Conservation (phyloP, 257 asterid genomes). For the Henckelia pumila region DNA sequence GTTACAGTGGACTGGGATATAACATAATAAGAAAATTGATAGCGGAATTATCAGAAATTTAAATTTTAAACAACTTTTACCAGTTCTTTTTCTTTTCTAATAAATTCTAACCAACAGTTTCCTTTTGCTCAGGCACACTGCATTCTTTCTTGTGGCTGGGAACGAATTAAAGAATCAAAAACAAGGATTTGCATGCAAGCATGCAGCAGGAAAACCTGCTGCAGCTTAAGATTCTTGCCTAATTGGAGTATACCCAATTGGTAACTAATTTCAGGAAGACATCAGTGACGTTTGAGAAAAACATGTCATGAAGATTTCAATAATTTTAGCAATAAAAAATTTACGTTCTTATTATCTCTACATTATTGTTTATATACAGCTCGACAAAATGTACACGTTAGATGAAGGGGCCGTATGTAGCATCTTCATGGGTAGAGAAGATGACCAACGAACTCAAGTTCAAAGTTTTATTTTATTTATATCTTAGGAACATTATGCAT, state of each 20-base stretch:
- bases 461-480: too few relatives aligned
- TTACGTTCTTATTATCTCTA: not conserved
- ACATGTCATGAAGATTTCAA: not conserved
- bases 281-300: not conserved
- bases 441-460: not conserved
- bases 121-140: constrained; percentile 68
- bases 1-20: too few relatives aligned
- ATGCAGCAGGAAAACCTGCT: constrained; percentile 50
- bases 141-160: constrained; percentile 95
- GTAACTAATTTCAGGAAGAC: not conserved
- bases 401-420: not conserved
- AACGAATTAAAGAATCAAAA: constrained; percentile 69
- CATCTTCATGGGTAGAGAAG: not conserved
- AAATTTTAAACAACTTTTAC: too few relatives aligned
- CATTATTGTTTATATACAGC: not conserved
- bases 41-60: too few relatives aligned
- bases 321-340: too few relatives aligned
- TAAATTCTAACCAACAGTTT: not conserved
- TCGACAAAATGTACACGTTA: not conserved
- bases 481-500: not conserved
- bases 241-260: not conserved
- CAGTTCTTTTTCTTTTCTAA: not conserved
- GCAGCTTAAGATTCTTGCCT: constrained; percentile 24
- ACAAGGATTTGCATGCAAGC: constrained; percentile 56
- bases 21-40: too few relatives aligned